A percentile compares a stretch with the other conserved stretches of the same genome.
phyloP scores from a whole-genome alignment of 1,284 basidiomycete genomes.

The Ceratobasidium sp. region DNA sequence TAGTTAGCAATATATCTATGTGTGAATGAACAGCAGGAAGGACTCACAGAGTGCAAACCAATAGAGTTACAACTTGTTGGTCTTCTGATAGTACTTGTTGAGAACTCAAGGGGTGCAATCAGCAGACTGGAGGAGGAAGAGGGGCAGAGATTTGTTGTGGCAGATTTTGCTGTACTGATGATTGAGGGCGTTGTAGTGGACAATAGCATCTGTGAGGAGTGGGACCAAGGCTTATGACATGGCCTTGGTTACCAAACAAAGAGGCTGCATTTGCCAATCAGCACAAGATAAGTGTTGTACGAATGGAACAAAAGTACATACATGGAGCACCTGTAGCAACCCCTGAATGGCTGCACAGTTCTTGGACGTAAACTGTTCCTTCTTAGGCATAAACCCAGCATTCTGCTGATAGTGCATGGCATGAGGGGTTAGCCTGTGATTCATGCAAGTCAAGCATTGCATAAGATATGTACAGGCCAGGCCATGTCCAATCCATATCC shows the following conservation, averaged over 20 bases:
- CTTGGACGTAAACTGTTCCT: background rate
- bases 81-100: constrained; percentile 14
- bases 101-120: background rate
- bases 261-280: background rate
- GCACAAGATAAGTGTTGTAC: background rate
- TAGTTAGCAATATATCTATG: no score
- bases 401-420: background rate
- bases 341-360: background rate
- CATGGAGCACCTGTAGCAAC: background rate
- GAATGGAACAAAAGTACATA: background rate
- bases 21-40: no score
- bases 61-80: background rate
- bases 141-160: background rate
- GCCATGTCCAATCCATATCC: background rate
- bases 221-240: background rate
- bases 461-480: background rate
- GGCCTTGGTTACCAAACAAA: background rate
- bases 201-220: background rate
- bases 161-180: background rate
- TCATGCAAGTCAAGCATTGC: no score
- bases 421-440: background rate
- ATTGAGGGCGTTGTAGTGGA: background rate
- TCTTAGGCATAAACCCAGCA: background rate
- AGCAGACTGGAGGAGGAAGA: background rate
- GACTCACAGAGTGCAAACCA: background rate